Base-by-base conservation (phyloP, 148 eudicot species). In the Silene latifolia region DNA sequence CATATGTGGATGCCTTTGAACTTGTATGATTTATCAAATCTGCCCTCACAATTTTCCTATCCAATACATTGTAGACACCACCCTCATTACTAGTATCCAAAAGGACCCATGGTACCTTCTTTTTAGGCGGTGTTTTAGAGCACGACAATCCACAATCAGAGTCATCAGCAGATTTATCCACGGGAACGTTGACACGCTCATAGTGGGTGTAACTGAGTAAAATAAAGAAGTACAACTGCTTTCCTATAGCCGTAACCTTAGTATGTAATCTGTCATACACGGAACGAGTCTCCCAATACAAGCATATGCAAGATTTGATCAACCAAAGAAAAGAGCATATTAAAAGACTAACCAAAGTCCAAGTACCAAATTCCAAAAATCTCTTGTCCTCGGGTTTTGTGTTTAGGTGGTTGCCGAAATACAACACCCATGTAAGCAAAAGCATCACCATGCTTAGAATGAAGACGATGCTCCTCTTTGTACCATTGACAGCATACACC, bases 351-450 rank as follows among this genome's bases (percentile, higher is more conserved):
- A 67, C 25, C 19, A 29, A 44, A 67, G 69, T 60, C 62, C 73
- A 21, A 0, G 77, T 79, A 8, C 77, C 77, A 13, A 73, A 58
- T 21, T 73, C 29, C 5, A 67, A 9, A 14, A 67, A 0, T 9
- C 56, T 18, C n/a, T 47, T 18, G 7, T 67, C 65, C 20, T 27
- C n/a, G 6, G 73, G 23, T 7, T 66, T 73, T 24, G 7, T 11
- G 18, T 51, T 48, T 46, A 57, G 39, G 1, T 8, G n/a, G 0
- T 77, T 44, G 11, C 24, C 66, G 25, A 79, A 79, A 47, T 73
- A 79, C 0, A n/a, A 24, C 67, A 79, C 29, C 77, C 81, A 79
- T 23, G 29, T 73, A 73, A 73, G 19, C 13, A 79, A 59, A 19
- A 79, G 20, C 57, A 66, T 8, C 8, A 75, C 4, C 19, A 71